Evolutionary conservation across 345 rosid species (phyloP).

Genomic region (Conringia planisiliqua): DNA sequence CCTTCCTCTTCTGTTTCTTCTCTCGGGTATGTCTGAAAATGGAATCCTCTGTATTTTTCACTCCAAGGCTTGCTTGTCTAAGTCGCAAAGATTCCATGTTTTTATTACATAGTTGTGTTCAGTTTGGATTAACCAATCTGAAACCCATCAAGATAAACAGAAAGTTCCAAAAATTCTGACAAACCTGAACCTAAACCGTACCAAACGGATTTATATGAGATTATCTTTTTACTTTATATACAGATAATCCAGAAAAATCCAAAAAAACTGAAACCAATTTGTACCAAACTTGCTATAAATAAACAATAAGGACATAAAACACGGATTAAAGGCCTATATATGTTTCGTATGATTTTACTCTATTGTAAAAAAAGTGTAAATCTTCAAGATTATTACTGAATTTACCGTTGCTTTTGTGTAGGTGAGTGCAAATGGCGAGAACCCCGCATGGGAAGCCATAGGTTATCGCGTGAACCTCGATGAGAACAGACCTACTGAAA

Average conservation of each 20-base stretch:
- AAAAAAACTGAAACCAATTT: background rate
- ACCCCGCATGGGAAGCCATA: slow-evolving; percentile 78
- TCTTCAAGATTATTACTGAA: background rate
- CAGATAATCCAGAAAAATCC: background rate
- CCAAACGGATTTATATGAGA: background rate
- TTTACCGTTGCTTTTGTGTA: slow-evolving; percentile 20
- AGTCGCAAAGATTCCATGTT: background rate
- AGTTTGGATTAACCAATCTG: background rate
- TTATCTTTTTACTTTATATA: background rate
- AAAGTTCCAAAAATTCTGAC: background rate
- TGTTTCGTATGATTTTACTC: background rate
- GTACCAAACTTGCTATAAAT: background rate
- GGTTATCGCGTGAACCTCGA: slow-evolving; percentile 41
- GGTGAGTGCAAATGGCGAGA: slow-evolving; percentile 57
- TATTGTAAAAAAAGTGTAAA: background rate
- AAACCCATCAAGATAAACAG: background rate
- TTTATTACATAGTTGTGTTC: background rate
- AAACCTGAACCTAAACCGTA: background rate
- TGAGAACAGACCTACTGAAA: slow-evolving; percentile 1
- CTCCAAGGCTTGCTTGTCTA: background rate
- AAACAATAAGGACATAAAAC: background rate
- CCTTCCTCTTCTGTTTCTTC: slow-evolving; percentile 51
- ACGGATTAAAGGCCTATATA: background rate
- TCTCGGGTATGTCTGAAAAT: slow-evolving; percentile 54
- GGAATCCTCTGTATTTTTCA: background rate